These are phyloP conservation scores for Beauveria varroae DNA, from an alignment of 2,329 filamentous ascomycete species.

Conservation along the genomic window DNA sequence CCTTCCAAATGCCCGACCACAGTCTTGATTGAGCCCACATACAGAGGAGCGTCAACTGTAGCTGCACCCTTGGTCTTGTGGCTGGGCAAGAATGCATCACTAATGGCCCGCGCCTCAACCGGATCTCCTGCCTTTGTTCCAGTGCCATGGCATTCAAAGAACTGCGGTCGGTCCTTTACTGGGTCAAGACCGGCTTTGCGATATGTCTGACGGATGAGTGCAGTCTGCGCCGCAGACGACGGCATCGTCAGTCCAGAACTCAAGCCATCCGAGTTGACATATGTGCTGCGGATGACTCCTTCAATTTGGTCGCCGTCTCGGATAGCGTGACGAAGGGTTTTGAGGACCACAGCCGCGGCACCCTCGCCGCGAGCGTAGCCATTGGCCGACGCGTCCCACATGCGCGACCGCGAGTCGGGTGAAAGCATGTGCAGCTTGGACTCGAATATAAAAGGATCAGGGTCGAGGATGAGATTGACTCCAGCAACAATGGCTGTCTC, in stretches of 20 bases:
- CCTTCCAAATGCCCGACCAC: slow-evolving; percentile 42
- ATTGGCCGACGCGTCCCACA: slow-evolving; percentile 36
- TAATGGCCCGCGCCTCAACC: slow-evolving; percentile 36
- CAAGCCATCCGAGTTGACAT: slow-evolving; percentile 44
- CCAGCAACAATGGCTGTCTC: slow-evolving; percentile 26
- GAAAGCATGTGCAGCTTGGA: slow-evolving; percentile 32
- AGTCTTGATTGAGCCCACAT: slow-evolving; percentile 37
- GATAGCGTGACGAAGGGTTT: slow-evolving; percentile 35
- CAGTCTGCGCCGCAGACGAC: slow-evolving; percentile 33
- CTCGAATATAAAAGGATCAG: slow-evolving; percentile 23
- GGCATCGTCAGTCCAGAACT: slow-evolving; percentile 49
- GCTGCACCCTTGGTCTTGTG: neutral
- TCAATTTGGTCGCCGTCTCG: slow-evolving; percentile 43
- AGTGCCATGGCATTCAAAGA: slow-evolving; percentile 33
- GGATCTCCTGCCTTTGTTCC: slow-evolving; percentile 33
- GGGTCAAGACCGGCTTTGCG: slow-evolving; percentile 15
- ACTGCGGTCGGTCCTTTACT: slow-evolving; percentile 26
- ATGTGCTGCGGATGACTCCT: slow-evolving; percentile 39
- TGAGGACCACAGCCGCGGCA: slow-evolving; percentile 37
- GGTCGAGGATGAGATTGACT: slow-evolving; percentile 15
- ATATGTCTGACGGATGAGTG: slow-evolving; percentile 24
- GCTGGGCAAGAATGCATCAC: neutral
- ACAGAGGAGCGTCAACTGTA: slow-evolving; percentile 13
- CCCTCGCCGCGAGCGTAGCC: slow-evolving; percentile 49
- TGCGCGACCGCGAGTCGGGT: slow-evolving; percentile 24